These are phyloP conservation scores for Sarocladium oryzae DNA, from an alignment of 2,329 filamentous ascomycete genomes.

Conservation along the genomic window DNA sequence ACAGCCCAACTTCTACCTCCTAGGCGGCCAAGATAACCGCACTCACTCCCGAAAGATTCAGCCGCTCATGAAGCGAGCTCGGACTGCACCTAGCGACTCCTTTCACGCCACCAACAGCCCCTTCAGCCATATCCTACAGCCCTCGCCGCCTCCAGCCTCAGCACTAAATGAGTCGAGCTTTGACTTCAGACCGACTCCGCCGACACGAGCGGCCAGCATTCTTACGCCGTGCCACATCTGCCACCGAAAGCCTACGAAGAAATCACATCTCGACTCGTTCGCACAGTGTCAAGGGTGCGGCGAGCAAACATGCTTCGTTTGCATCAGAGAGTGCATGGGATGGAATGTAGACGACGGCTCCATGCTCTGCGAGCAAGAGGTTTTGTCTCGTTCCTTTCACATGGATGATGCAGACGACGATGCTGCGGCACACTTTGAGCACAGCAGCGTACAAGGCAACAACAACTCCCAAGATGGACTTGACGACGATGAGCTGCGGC, in stretches of 20 bases:
- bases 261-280: slow-evolving; percentile 59
- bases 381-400: slow-evolving; percentile 37
- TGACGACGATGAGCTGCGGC: slow-evolving; percentile 2
- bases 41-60: slow-evolving; percentile 22
- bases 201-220: background rate
- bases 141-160: background rate
- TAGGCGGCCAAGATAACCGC: slow-evolving; percentile 19
- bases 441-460: slow-evolving; percentile 7
- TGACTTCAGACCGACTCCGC: background rate
- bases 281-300: slow-evolving; percentile 57
- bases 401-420: slow-evolving; percentile 43
- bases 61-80: slow-evolving; percentile 24
- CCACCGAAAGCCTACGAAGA: slow-evolving; percentile 57
- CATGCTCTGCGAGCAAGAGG: slow-evolving; percentile 26
- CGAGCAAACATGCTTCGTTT: slow-evolving; percentile 61
- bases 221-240: slow-evolving; percentile 61
- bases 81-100: slow-evolving; percentile 15
- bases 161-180: background rate
- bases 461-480: slow-evolving; percentile 5
- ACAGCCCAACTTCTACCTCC: slow-evolving; percentile 20
- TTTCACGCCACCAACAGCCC: background rate
- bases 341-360: slow-evolving; percentile 26
- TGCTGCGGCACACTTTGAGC: slow-evolving; percentile 6
- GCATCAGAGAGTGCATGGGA: slow-evolving; percentile 56
- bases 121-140: background rate